These are phyloP conservation scores for Fusarium luffae DNA, from an alignment of 2,329 filamentous ascomycete species.

Conservation along the genomic window DNA sequence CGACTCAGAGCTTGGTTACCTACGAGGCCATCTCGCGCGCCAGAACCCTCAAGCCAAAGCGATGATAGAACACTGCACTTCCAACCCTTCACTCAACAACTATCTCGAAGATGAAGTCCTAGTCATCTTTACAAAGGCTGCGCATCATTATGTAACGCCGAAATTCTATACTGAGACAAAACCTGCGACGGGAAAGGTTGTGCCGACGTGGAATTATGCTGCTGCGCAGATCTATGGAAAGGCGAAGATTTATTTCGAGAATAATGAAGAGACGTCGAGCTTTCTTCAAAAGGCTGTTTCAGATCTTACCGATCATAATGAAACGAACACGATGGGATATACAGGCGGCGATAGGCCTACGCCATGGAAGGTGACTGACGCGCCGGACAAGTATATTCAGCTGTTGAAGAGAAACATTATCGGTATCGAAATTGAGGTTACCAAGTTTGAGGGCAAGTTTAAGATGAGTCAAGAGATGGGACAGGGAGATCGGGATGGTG, in stretches of 20 bases:
- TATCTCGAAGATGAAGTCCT: conserved; percentile 65
- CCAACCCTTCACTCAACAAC: conserved; percentile 10
- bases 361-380: conserved; percentile 67
- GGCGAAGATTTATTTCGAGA: conserved; percentile 64
- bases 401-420: conserved; percentile 68
- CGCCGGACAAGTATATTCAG: conserved; percentile 65
- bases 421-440: conserved; percentile 68
- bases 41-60: conserved; percentile 72
- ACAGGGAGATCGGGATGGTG: conserved; percentile 63
- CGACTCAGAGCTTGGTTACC: conserved; percentile 50
- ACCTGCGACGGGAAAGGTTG: conserved; percentile 71
- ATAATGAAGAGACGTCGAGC: conserved; percentile 53
- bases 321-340: conserved; percentile 67
- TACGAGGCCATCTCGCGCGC: conserved; percentile 71
- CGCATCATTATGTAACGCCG: conserved; percentile 74
- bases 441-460: conserved; percentile 67
- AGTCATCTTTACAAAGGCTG: conserved; percentile 69
- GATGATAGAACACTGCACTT: conserved; percentile 59
- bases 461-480: conserved; percentile 73
- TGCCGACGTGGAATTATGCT: conserved; percentile 77
- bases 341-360: conserved; percentile 49
- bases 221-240: conserved; percentile 72
- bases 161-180: conserved; percentile 76
- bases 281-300: conserved; percentile 62
- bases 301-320: conserved; percentile 62